phyloP scores from a whole-genome alignment of 306 rosid genomes.

The Castanea sativa region DNA sequence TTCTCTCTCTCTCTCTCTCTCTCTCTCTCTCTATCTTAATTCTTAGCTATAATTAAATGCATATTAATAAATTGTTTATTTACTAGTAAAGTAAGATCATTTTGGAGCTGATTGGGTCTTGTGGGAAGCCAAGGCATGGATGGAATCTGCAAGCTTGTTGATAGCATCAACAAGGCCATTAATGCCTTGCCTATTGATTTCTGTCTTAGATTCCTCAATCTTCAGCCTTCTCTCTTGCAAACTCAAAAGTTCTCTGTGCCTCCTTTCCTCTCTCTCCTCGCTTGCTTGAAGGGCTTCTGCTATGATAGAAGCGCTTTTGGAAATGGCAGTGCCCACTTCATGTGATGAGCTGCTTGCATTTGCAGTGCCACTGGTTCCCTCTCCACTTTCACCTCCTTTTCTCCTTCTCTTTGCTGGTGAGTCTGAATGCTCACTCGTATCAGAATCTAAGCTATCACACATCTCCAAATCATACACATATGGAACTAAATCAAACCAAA shows the following conservation, averaged over 20 bases:
- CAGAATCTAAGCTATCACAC: constrained; percentile 46
- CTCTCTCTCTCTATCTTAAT: background rate
- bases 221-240: constrained; percentile 39
- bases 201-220: constrained; percentile 41
- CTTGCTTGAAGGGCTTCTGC: constrained; percentile 43
- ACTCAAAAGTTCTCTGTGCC: constrained; percentile 36
- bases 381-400: constrained; percentile 24
- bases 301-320: constrained; percentile 41
- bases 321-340: constrained; percentile 40
- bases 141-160: constrained; percentile 44
- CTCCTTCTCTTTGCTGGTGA: constrained; percentile 47
- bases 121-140: constrained; percentile 45
- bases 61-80: background rate
- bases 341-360: background rate
- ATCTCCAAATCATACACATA: constrained; percentile 24
- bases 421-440: constrained; percentile 43
- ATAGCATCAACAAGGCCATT: constrained; percentile 46
- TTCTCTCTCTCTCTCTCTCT: background rate
- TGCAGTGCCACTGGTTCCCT: constrained; percentile 21
- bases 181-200: constrained; percentile 38
- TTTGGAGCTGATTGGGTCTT: constrained; percentile 22
- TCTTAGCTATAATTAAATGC: background rate
- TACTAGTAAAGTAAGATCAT: background rate
- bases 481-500: constrained; percentile 17
- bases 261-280: constrained; percentile 42